Base-by-base conservation (phyloP, 768 basidiomycete species). In the Hypholoma sublateritium region DNA sequence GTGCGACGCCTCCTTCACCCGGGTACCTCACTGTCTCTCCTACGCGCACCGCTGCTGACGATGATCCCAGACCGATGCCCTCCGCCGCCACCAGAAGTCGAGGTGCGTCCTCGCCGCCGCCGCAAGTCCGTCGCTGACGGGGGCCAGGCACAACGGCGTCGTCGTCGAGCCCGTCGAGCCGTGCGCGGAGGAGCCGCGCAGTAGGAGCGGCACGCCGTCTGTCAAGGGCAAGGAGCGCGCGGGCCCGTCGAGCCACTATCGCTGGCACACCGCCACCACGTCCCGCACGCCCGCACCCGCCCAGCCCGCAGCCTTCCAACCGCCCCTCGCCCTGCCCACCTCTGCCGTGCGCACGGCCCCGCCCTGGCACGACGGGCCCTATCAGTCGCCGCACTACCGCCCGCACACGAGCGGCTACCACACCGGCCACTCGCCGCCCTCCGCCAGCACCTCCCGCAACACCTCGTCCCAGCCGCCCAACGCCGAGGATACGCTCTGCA, bases 51-150 rank as follows among this genome's bases (percentile, higher is more conserved):
- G 51, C 60, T 65, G 50, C 71, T 62, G 25, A 52, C 43, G 50
- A 58, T 46, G 62, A 35, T 53, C 44, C 46, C 60, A 91, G 89
- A 87, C 88, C n/a, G 89, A 91, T 70, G 89, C 89, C 17, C 76
- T 89, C n/a, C 78, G 86, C 43, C 78, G 89, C 64, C 89, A 91
- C 67, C 87, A 90, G 72, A 89, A 89, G 64, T 89, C 89, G 59
- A 82, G 88, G 89, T 87, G 59, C 59, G 77, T 65, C 48, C 42
- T 60, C 41, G 53, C 4, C 19, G 25, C 52, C n/a, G 42, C 36
- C 8, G 28, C 54, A 53, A 41, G 17, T 39, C 4, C 44, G 53
- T 32, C 24, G 46, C 37, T 56, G 47, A 24, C 57, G 16, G 49
- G 45, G 52, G 57, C 36, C 51, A 85, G 88, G 64, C 88, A 89